Base-by-base conservation (phyloP, 371 early-diverging fungal genomes). In the Mucor irregularis region DNA sequence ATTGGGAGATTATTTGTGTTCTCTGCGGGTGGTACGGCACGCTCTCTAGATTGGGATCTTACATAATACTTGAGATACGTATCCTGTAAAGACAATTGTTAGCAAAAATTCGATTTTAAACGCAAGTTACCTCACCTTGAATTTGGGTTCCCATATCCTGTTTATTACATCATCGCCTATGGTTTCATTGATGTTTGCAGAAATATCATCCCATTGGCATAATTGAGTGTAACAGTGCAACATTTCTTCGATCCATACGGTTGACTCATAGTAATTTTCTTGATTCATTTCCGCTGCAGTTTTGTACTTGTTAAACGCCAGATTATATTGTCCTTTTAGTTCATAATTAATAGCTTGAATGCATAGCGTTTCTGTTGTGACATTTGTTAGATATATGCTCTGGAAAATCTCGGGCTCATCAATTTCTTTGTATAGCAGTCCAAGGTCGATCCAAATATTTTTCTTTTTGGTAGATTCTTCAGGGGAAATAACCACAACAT, bases 401-500 rank as follows among this genome's bases (percentile, higher is more conserved):
- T 81, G 73, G 58, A 81, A 89, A 1, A 87, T 66, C 33, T 88
- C 87, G 26, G 73, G 63, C 38, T 86, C 80, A 42, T 83, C 84
- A 31, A 89, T 69, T 0, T 76, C 73, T 34, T 83, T 81, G 59
- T 86, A 91, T 0, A 88, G 60, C 5, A 67, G 52, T 0, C 90
- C 82, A 5, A 90, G 56, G 30, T 85, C 66, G 10, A 80, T 80
- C 90, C 89, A 89, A 52, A 11, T 21, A 10, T 10, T 42, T 24
- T 42, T 42, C 4, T 7, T 5, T 8, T 4, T 24, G 13, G 5
- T 24, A 21, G 5, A 21, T 11, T 21, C 21, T 4, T 25, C 11
- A 11, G 13, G 3, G n/a, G 35, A 35, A 14, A 42, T 19, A 13
- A 8, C 8, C 24, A 7, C 21, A 2, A 14, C 13, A 22, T 19